Base-by-base conservation (phyloP, 768 basidiomycete genomes). In the Tricholoma saponaceum region DNA sequence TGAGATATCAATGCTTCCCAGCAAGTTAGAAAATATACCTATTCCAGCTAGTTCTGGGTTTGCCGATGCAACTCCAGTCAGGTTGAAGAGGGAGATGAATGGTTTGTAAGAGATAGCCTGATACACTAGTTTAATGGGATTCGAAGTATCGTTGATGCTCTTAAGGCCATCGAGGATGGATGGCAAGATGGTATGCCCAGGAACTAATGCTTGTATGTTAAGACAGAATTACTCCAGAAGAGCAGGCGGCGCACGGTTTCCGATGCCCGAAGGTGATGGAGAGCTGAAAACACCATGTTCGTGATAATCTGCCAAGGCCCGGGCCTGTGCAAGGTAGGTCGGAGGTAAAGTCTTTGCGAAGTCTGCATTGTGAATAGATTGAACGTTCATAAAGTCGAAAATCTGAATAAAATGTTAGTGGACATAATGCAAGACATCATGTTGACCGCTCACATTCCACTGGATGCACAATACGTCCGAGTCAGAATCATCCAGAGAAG, bases 21-120 rank as follows among this genome's bases (percentile, higher is more conserved):
- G 14, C 32, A 10, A 14, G 8, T 51, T 23, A 41, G 28, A 47
- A n/a, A 13, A 64, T 70, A 54, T 52, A 86, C 87, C 84, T 60
- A 89, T 80, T 12, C 80, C 80, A 33, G 83, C 79, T 3, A 89
- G 76, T 59, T 81, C 64, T 0, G 82, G 79, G 55, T 81, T 76
- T 46, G 74, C 70, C 16, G 76, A 66, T 9, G 79, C 79, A 23
- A 80, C 77, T 2, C 82, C 78, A 0, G 86, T 89, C 83, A 92
- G 85, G 70, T 89, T 87, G 76, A 92, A 91, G 46, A 92, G 69
- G 8, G 85, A 86, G 30, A 90, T 58, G 74, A 91, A 87, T 0
- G 89, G 89, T 69, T 91, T 90, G 76, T 91, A 92, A 0, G 88
- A 79, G 52, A 86, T 76, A 9, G 83, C 83, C 30, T 82, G 74